Evolutionary conservation across 352 stramenopile species (phyloP), one percentile per base, ranked within the genome.

Genomic region (Phytophthora pseudosyringae): DNA sequence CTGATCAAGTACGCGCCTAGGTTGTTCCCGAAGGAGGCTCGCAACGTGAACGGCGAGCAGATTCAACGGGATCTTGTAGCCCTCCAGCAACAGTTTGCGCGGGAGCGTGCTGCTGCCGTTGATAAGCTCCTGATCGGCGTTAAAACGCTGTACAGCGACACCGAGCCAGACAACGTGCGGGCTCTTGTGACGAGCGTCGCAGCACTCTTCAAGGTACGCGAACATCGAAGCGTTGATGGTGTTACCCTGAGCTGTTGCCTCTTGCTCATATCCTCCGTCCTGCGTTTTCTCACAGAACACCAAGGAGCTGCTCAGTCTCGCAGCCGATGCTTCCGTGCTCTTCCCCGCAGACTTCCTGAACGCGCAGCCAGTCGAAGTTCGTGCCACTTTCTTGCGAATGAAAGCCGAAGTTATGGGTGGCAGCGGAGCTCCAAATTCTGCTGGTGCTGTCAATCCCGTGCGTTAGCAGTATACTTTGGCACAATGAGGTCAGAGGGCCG

Each of bases 301-400:
- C 9, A 90, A 89, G 39, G 90, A 98, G 49, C 66, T 97, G 26
- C 91, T 89, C 32, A 94, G 91, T 54, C 76, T 97, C 10, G 81
- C 83, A 1, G 89, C 90, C 5, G 84, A 97, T 64, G 88, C 85
- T 16, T 63, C 75, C 11, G 67, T 71, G 12, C 59, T 96, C 29
- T 96, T 97, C 43, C 89, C 89, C 0, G 44, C 57, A 36, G 89
- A 97, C 50, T 94, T 97, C 62, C 67, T 94, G 36, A 88, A 91
- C 45, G 86, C 81, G 0, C 69, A 90, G 28, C 62, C 89, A 38
- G 47, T 48, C 16, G 72, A 87, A 16, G 77, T 96, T 64, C 82
- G 78, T 35, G 55, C 67, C 9, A 75, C 62, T 6, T 96, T 95
- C 58, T 49, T 88, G 13, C 71, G 68, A 11, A 73, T 75, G 56